Evolutionary conservation across 164 flowering plant genomes (phyloP).

Genomic region (Kingdonia uniflora): DNA sequence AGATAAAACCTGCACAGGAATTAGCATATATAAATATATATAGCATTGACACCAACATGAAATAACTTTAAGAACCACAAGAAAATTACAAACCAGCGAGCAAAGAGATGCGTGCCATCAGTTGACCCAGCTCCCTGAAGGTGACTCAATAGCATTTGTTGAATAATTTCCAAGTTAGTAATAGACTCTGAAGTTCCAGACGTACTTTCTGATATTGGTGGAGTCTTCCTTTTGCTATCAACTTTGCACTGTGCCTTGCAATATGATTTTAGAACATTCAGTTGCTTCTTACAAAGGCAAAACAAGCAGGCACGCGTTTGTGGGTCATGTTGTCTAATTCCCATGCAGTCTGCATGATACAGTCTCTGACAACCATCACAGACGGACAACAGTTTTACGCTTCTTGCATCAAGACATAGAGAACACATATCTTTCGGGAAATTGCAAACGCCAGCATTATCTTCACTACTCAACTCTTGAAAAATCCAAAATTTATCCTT

Average conservation of each 20-base stretch:
- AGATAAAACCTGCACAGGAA: conserved; percentile 76
- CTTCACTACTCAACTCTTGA: conserved; percentile 37
- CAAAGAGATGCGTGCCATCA: conserved; percentile 70
- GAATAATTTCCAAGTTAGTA: conserved; percentile 58
- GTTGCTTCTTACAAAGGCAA: conserved; percentile 74
- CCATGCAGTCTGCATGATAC: conserved; percentile 83
- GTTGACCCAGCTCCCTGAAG: conserved; percentile 62
- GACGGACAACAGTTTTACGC: conserved; percentile 29
- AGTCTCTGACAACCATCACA: conserved; percentile 75
- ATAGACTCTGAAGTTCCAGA: conserved; percentile 27
- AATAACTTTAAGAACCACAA: not conserved
- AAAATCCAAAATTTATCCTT: conserved; percentile 68
- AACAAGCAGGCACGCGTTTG: conserved; percentile 39
- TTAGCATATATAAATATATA: conserved; percentile 4
- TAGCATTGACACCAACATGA: conserved; percentile 8
- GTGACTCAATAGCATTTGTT: conserved; percentile 80
- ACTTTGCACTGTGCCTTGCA: conserved; percentile 49
- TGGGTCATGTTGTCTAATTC: conserved; percentile 46
- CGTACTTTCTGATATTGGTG: conserved; percentile 13
- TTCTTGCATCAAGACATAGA: conserved; percentile 52
- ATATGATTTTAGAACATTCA: conserved; percentile 52
- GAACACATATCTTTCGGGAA: conserved; percentile 50
- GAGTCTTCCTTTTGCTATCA: conserved; percentile 18
- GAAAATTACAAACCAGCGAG: conserved; percentile 61
- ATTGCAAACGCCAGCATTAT: conserved; percentile 15